Conservation (phyloP, 1,284 basidiomycete species). For the Tilletia indica region DNA sequence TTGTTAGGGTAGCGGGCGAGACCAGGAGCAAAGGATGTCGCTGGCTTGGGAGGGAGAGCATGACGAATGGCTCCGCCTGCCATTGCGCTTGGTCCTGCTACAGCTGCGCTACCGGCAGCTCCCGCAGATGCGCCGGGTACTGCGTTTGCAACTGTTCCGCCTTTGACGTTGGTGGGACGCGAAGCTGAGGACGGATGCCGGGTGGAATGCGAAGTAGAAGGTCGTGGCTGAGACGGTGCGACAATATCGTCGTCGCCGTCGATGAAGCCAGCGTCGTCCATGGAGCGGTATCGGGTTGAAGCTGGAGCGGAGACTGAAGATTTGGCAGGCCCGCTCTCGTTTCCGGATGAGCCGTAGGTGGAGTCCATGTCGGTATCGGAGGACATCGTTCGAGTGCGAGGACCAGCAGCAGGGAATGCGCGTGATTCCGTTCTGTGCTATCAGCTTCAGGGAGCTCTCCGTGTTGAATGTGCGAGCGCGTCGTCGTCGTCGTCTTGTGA, state of each 20-base stretch:
- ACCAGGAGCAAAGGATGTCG: neutral
- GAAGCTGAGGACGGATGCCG: constrained; percentile 8
- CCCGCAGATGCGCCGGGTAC: neutral
- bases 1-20: constrained; percentile 4
- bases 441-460: too few species aligned
- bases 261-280: neutral
- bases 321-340: constrained; percentile 12
- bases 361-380: constrained; percentile 17
- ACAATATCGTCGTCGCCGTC: constrained; percentile 6
- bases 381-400: neutral
- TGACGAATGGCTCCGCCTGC: neutral
- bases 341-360: constrained; percentile 15
- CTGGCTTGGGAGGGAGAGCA: constrained; percentile 18
- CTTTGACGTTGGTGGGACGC: neutral
- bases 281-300: constrained; percentile 12
- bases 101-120: neutral
- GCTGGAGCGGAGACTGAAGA: constrained; percentile 15
- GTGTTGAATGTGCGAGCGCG: too few species aligned
- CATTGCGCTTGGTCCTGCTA: neutral
- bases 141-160: neutral
- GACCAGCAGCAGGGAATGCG: too few species aligned
- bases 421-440: too few species aligned
- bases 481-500: too few species aligned
- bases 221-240: neutral
- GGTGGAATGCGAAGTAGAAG: constrained; percentile 11